Evolutionary conservation across 768 basidiomycete genomes (phyloP).

Genomic region (Boletus speciosus): DNA sequence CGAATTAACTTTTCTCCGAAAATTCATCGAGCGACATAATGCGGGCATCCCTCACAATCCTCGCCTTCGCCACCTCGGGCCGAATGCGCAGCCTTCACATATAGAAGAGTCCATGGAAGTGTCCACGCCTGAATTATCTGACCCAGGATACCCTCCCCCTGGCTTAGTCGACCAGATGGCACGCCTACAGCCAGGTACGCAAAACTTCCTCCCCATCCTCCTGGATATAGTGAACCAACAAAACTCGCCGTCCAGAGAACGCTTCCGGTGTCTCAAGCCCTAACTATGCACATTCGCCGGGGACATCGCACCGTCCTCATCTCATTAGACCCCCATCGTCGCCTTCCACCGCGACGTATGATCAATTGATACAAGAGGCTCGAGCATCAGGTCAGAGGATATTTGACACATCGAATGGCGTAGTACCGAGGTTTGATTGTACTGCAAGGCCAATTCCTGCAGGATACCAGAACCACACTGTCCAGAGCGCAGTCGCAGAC

Average conservation of each 20-base stretch:
- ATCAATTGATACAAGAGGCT: constrained; percentile 56
- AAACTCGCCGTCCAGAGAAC: constrained; percentile 19
- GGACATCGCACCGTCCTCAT: constrained; percentile 29
- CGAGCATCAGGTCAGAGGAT: constrained; percentile 52
- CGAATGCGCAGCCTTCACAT: constrained; percentile 29
- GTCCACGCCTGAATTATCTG: constrained; percentile 34
- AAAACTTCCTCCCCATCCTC: background rate
- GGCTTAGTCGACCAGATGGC: constrained; percentile 33
- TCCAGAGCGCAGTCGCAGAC: constrained; percentile 66
- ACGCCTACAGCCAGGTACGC: constrained; percentile 34
- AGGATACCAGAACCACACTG: constrained; percentile 57
- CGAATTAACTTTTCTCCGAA: constrained; percentile 74
- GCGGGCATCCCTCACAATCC: constrained; percentile 78
- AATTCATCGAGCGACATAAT: constrained; percentile 78
- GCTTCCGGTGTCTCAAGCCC: constrained; percentile 30
- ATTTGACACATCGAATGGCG: constrained; percentile 4
- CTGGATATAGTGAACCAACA: constrained; percentile 1
- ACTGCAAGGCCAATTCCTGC: constrained; percentile 54
- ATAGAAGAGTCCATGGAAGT: constrained; percentile 35
- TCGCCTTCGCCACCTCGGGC: constrained; percentile 57
- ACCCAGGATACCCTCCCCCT: constrained; percentile 30
- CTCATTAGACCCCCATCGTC: constrained; percentile 48
- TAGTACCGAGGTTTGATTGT: constrained; percentile 7
- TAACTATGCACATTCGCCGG: constrained; percentile 31
- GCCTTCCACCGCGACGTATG: constrained; percentile 47